A percentile compares a stretch with the other conserved stretches of the same genome.
Conservation (phyloP, 1,284 basidiomycete species). For the Ceratobasidium sp. region DNA sequence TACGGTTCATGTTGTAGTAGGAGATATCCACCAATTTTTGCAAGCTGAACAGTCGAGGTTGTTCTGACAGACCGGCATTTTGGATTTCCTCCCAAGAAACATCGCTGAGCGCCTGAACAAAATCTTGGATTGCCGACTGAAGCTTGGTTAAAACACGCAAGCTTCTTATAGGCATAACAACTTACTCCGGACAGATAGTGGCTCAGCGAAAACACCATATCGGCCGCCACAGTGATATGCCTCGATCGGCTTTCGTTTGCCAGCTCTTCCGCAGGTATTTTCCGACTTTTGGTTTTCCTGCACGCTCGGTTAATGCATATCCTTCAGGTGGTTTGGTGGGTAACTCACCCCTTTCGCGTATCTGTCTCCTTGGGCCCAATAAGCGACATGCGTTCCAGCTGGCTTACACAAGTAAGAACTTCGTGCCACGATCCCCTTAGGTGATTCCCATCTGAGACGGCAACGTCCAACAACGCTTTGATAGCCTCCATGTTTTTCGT, state of each 20-base stretch:
- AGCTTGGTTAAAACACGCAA: constrained; percentile 35
- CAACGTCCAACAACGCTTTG: constrained; percentile 90
- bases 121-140: constrained; percentile 96
- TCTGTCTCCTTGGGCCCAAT: constrained; percentile 86
- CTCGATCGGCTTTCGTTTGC: constrained; percentile 97
- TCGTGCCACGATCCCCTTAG: constrained; percentile 96
- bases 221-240: constrained; percentile 97
- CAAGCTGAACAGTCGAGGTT: constrained; percentile 94
- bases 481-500: constrained; percentile 98
- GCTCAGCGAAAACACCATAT: constrained; percentile 98
- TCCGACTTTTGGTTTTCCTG: constrained; percentile 46
- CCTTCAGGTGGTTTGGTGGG: not conserved
- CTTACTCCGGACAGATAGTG: constrained; percentile 92
- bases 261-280: constrained; percentile 88
- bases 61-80: constrained; percentile 90
- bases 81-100: constrained; percentile 99
- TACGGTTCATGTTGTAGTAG: constrained; percentile 99
- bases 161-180: no score
- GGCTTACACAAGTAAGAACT: constrained; percentile 93
- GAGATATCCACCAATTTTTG: constrained; percentile 99
- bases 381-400: constrained; percentile 96
- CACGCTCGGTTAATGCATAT: not conserved
- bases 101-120: constrained; percentile 94
- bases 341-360: constrained; percentile 73
- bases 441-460: constrained; percentile 92